Evolutionary conservation across 306 rosid genomes (phyloP), one percentile per base, ranked within the genome.

Genomic region (Vigna nakashimae): DNA sequence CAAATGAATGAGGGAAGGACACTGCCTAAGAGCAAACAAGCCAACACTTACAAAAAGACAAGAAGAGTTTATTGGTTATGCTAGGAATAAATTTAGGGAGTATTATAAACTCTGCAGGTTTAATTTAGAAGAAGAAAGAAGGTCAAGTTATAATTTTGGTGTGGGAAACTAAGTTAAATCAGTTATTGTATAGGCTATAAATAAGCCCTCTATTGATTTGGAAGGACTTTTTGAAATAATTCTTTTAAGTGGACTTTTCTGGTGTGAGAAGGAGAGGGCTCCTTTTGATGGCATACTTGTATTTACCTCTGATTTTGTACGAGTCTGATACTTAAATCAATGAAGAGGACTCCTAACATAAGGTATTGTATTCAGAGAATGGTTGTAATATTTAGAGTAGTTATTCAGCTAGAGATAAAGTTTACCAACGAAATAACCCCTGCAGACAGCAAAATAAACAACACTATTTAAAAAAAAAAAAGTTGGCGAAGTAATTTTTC

Each of bases 1-100:
- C 59, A 64, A 50, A 66, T 11, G n/a, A 75, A 74, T 12, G 40
- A 45, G 79, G 60, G 53, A 65, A 45, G 24, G 59, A 45, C 34
- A 51, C 15, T 18, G 7, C 53, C 17, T 11, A 32, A 73, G 42
- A 74, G 55, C 64, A 74, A 80, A 74, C 17, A 22, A 66, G 34
- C 32, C 59, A 53, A 57, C 48, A 56, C 42, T 58, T 8, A 45
- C 13, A 30, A 32, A 56, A 57, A n/a, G 32, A 48, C 2, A 3
- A 9, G 4, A 55, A n/a, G 7, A 18, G 60, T 0, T 20, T 55
- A 42, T 42, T 42, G 52, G 17, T 6, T 8, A 78, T 56, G 45
- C 2, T 9, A 42, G 46, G 46, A 46, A 4, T 46, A 46, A 46
- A 12, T 46, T 46, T 13, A 46, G 50, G 16, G 16, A 46, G 16